These are phyloP conservation scores for Mycena crocata DNA, from an alignment of 768 basidiomycete genomes.

Conservation along the genomic window DNA sequence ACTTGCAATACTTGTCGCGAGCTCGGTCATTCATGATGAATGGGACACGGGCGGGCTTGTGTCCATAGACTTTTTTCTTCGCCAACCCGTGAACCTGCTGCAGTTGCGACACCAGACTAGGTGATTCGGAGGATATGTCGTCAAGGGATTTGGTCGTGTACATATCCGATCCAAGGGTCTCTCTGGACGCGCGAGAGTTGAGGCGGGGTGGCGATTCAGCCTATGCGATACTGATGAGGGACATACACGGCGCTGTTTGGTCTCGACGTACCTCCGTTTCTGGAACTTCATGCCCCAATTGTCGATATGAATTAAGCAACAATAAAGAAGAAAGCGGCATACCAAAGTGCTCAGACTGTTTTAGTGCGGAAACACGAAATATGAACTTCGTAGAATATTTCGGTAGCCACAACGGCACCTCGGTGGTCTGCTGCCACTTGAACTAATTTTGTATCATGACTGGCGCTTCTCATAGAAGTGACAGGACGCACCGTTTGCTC, in stretches of 20 bases:
- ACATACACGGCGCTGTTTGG: not conserved
- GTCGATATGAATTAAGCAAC: not conserved
- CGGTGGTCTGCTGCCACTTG: constrained; percentile 25
- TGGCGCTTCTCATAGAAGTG: not conserved
- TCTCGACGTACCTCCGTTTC: constrained; percentile 7
- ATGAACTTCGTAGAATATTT: constrained; percentile 27
- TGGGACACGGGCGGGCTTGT: constrained; percentile 61
- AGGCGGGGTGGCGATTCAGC: not conserved
- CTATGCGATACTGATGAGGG: not conserved
- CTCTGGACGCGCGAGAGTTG: not conserved
- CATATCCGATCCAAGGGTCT: constrained; percentile 7
- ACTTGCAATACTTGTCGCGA: constrained; percentile 45
- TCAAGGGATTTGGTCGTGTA: constrained; percentile 23
- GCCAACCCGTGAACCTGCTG: constrained; percentile 77
- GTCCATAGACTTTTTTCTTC: constrained; percentile 74
- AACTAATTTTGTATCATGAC: constrained; percentile 1
- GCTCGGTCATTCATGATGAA: constrained; percentile 67
- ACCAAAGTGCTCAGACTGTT: constrained; percentile 18
- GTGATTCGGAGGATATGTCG: constrained; percentile 45
- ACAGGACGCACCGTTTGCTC: constrained; percentile 22
- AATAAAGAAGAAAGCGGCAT: not conserved
- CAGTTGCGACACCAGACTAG: constrained; percentile 69
- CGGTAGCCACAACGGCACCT: constrained; percentile 30
- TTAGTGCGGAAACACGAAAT: constrained; percentile 26
- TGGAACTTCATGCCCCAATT: not conserved